These are phyloP conservation scores for Lentinula guzmanii DNA, from an alignment of 768 basidiomycete species.

Conservation along the genomic window DNA sequence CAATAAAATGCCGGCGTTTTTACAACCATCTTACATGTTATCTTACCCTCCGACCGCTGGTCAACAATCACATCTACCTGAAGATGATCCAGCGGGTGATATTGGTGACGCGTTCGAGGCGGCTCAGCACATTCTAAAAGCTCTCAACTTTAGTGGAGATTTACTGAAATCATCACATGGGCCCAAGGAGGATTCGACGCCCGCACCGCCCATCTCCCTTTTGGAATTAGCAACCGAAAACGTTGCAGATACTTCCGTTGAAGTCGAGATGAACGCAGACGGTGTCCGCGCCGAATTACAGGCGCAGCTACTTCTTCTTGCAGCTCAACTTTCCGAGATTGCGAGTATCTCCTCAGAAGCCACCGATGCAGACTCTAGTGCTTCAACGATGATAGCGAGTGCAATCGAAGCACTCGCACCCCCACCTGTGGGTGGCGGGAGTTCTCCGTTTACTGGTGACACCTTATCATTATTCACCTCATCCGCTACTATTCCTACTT, in stretches of 20 bases:
- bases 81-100: conserved; percentile 17
- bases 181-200: conserved; percentile 1
- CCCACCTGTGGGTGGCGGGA: not conserved
- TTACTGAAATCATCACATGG: conserved; percentile 33
- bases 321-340: conserved; percentile 67
- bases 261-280: conserved; percentile 17
- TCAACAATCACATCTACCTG: conserved; percentile 10
- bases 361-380: not conserved
- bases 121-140: conserved; percentile 70
- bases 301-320: conserved; percentile 65
- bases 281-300: conserved; percentile 63
- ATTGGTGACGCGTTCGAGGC: conserved; percentile 70
- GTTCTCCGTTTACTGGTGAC: not conserved
- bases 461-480: not conserved
- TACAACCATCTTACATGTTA: conserved; percentile 34
- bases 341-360: conserved; percentile 30
- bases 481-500: not conserved
- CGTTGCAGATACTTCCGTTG: conserved; percentile 5
- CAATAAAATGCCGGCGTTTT: conserved; percentile 25
- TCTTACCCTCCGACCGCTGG: conserved; percentile 19
- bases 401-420: too few relatives aligned
- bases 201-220: conserved; percentile 12
- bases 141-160: conserved; percentile 60
- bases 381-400: not conserved
- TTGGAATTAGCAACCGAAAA: not conserved